phyloP scores from a whole-genome alignment of 345 rosid species.

The Noccaea bulbosa region DNA sequence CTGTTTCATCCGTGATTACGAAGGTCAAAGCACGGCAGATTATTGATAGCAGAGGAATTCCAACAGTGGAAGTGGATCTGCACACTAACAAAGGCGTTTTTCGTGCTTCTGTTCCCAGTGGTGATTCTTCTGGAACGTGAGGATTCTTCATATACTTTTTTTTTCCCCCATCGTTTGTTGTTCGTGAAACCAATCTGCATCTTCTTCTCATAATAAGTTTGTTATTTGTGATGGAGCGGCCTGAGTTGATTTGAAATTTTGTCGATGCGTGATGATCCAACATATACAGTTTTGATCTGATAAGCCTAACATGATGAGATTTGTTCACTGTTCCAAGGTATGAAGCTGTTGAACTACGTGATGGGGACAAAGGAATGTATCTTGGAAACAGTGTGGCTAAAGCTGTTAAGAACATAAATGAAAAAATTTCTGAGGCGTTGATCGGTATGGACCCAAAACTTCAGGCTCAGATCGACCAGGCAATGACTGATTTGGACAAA shows the following conservation, averaged over 20 bases:
- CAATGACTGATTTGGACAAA: slow-evolving; percentile 96
- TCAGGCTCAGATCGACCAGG: slow-evolving; percentile 93
- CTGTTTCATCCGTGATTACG: slow-evolving; percentile 82
- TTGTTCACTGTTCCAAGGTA: slow-evolving; percentile 54
- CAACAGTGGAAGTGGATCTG: slow-evolving; percentile 93
- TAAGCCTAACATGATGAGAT: slow-evolving; percentile 19
- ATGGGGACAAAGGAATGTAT: slow-evolving; percentile 90
- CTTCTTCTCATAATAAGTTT: background rate
- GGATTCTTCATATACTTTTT: slow-evolving; percentile 15
- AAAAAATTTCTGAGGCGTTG: slow-evolving; percentile 80
- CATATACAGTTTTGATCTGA: background rate
- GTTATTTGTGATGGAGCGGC: background rate
- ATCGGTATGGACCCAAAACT: slow-evolving; percentile 96
- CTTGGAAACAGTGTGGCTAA: slow-evolving; percentile 89
- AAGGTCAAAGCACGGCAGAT: slow-evolving; percentile 87
- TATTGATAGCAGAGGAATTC: slow-evolving; percentile 93
- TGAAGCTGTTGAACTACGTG: slow-evolving; percentile 92
- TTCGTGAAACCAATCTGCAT: background rate
- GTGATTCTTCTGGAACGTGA: slow-evolving; percentile 85
- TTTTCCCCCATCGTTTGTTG: background rate
- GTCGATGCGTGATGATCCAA: slow-evolving; percentile 26
- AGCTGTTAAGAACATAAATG: slow-evolving; percentile 92
- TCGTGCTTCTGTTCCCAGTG: slow-evolving; percentile 87
- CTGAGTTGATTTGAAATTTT: slow-evolving; percentile 3
- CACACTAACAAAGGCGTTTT: slow-evolving; percentile 83